Evolutionary conservation across 1,139 yeast genomes (phyloP).

Genomic region (Pichia sp.): DNA sequence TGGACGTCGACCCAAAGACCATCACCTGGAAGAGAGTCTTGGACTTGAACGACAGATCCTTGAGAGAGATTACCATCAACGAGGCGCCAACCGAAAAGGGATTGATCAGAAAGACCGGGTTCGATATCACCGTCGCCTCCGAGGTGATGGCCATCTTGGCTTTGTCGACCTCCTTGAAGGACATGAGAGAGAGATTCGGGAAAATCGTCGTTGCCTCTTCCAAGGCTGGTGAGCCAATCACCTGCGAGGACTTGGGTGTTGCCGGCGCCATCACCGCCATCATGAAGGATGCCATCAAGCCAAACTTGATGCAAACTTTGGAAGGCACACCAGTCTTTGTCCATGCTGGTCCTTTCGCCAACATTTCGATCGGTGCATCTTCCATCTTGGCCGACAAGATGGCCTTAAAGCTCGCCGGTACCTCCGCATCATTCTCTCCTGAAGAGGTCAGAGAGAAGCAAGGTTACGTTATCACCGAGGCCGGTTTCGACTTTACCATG

Average conservation of each 20-base stretch:
- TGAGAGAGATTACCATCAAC: constrained; percentile 89
- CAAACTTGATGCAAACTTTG: constrained; percentile 94
- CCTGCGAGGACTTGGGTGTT: constrained; percentile 94
- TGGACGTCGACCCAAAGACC: constrained; percentile 89
- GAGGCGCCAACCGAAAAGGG: constrained; percentile 96
- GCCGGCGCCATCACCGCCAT: constrained; percentile 97
- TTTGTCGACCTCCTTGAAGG: constrained; percentile 73
- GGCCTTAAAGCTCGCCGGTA: constrained; percentile 69
- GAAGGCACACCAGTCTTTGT: constrained; percentile 98
- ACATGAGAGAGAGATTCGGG: constrained; percentile 88
- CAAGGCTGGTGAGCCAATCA: constrained; percentile 78
- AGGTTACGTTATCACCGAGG: constrained; percentile 95
- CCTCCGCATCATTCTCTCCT: constrained; percentile 44
- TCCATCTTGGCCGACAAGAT: constrained; percentile 93
- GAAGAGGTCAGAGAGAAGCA: constrained; percentile 52
- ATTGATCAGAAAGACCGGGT: constrained; percentile 81
- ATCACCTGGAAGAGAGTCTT: constrained; percentile 97
- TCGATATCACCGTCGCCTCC: constrained; percentile 94
- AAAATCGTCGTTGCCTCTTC: constrained; percentile 86
- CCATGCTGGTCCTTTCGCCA: constrained; percentile 98
- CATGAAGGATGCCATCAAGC: constrained; percentile 95
- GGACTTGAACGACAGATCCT: constrained; percentile 90
- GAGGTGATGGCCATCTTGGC: constrained; percentile 98
- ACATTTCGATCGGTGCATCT: constrained; percentile 94
- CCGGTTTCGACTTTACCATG: constrained; percentile 98